Conservation (phyloP, 164 flowering plant genomes). For the Vitis cinerea region DNA sequence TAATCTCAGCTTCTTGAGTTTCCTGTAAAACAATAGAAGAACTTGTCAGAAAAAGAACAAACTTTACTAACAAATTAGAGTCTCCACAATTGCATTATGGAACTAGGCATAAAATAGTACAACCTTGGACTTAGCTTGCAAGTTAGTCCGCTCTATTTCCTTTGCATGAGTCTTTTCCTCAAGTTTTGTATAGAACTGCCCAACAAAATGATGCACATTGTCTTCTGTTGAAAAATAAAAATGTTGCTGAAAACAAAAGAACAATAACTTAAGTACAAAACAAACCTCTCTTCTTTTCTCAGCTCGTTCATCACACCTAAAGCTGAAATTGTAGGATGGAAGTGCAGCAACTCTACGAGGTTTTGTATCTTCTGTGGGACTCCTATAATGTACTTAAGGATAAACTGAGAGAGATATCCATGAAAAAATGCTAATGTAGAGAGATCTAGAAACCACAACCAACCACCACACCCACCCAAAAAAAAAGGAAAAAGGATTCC, state of each 20-base stretch:
- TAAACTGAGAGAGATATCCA: constrained; percentile 8
- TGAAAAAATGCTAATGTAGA: not conserved
- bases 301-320: constrained; percentile 89
- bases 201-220: constrained; percentile 5
- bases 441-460: not conserved
- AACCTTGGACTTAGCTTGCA: constrained; percentile 94
- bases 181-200: constrained; percentile 82
- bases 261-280: not conserved
- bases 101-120: not conserved
- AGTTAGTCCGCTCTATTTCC: constrained; percentile 67
- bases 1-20: constrained; percentile 86
- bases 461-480: not conserved
- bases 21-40: constrained; percentile 42
- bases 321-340: constrained; percentile 82
- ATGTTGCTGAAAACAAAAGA: not conserved
- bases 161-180: constrained; percentile 88
- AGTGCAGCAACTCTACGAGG: constrained; percentile 56
- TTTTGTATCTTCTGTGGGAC: constrained; percentile 56
- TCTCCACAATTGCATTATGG: not conserved
- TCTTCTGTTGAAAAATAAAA: not conserved
- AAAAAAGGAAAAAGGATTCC: not conserved
- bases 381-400: constrained; percentile 52
- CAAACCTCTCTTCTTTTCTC: constrained; percentile 90
- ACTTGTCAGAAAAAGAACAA: not conserved
- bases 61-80: not conserved